These are phyloP conservation scores for Penicillium sp. DNA, from an alignment of 2,329 filamentous ascomycete species.

Conservation along the genomic window DNA sequence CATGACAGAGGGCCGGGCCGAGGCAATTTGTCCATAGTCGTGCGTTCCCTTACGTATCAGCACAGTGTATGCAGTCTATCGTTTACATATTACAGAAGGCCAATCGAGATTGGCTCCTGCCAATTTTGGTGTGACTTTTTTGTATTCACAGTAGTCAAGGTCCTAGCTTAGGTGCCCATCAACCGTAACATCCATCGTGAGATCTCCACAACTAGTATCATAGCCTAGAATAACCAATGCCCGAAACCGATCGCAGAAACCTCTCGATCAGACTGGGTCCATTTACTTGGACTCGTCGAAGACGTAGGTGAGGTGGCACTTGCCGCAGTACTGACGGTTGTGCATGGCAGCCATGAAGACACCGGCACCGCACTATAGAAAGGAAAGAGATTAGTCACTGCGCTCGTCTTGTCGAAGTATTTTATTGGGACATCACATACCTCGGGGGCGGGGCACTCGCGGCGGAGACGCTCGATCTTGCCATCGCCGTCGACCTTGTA, in stretches of 20 bases:
- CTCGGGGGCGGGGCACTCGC: slow-evolving; percentile 93
- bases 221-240: slow-evolving; percentile 21
- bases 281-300: slow-evolving; percentile 69
- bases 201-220: slow-evolving; percentile 19
- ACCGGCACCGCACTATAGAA: slow-evolving; percentile 89
- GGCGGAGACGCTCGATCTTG: slow-evolving; percentile 98
- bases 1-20: neutral
- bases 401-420: neutral
- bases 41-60: neutral
- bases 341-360: slow-evolving; percentile 99
- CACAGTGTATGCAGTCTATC: slow-evolving; percentile 8
- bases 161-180: slow-evolving; percentile 22
- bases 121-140: slow-evolving; percentile 25
- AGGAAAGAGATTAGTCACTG: slow-evolving; percentile 42
- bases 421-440: slow-evolving; percentile 60
- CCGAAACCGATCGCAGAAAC: slow-evolving; percentile 23
- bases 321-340: slow-evolving; percentile 96
- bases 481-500: slow-evolving; percentile 99
- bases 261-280: slow-evolving; percentile 29
- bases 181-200: slow-evolving; percentile 30
- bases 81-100: slow-evolving; percentile 4
- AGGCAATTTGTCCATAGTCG: neutral
- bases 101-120: slow-evolving; percentile 20
- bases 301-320: slow-evolving; percentile 74
- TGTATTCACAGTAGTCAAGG: slow-evolving; percentile 28